Evolutionary conservation across 2,329 filamentous ascomycete species (phyloP), one percentile per base, ranked within the genome.

Genomic region (Botrytis fabae): DNA sequence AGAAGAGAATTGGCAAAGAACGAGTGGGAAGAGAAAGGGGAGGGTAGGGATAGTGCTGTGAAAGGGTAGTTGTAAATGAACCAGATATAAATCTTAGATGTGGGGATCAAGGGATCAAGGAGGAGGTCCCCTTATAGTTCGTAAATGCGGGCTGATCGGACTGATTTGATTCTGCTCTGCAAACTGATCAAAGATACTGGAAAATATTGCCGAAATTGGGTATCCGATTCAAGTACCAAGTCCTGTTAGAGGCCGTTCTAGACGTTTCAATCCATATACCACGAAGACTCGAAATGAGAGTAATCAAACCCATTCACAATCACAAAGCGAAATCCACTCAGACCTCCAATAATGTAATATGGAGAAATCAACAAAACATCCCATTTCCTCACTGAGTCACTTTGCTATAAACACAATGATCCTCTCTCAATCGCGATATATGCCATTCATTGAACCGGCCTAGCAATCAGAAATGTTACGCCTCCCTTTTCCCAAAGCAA

Each of bases 391-490:
- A 66, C 69, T 66, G 61, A 66, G 64, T 65, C 69, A 65, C 60
- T 51, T 63, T 65, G 69, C 60, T 71, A 71, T 71, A 48, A 59
- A 72, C 61, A 68, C 28, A 68, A 68, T 59, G 62, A 72, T 72
- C 54, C 70, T 28, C 51, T 65, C 38, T 71, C 62, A 68, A 60
- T 66, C 38, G 70, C 51, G 46, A 28, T 54, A 66, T 44, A 44
- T 71, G 69, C 65, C n/a, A 68, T 68, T 68, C 48, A 68, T 68
- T 42, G 65, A 68, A 57, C 48, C 48, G 65, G 65, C 60, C 60
- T 65, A 71, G 69, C 69, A 65, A 71, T 71, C 35, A 71, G 60
- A 72, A 54, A 65, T 44, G 42, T 68, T 72, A 72, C 70, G 70
- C 70, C 70, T 72, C 51, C 40, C 70, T 59, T 42, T 72, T 68